phyloP scores from a whole-genome alignment of 1,284 basidiomycete species.

The Volvariella surrecta region DNA sequence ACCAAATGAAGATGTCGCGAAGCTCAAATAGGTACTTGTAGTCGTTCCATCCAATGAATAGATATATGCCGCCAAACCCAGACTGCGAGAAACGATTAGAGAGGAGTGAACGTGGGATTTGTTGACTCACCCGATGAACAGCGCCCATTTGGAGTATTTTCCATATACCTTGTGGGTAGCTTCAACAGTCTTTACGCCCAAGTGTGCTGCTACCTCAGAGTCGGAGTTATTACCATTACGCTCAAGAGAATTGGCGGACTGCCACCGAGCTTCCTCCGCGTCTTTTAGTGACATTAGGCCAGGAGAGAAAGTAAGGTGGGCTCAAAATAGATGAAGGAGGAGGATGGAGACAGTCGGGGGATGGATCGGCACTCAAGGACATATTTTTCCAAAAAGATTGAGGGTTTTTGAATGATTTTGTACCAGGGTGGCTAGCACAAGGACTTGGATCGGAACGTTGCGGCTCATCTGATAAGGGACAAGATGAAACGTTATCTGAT shows the following conservation, averaged over 20 bases:
- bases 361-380: no score
- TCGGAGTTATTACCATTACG: constrained; percentile 1
- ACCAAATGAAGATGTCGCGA: constrained; percentile 52
- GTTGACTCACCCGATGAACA: constrained; percentile 46
- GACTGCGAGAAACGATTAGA: constrained; percentile 23
- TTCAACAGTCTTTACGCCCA: constrained; percentile 43
- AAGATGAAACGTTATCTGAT: no score
- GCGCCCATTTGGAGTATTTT: constrained; percentile 47
- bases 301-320: no score
- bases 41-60: constrained; percentile 69
- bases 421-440: no score
- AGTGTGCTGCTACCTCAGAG: constrained; percentile 21
- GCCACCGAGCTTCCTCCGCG: background rate
- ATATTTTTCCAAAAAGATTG: no score
- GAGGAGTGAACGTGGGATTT: background rate
- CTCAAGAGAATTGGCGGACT: background rate
- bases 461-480: no score
- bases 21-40: constrained; percentile 58
- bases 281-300: background rate
- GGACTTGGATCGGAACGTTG: no score
- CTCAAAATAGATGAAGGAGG: no score
- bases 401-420: no score
- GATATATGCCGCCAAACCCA: constrained; percentile 66
- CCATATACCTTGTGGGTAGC: constrained; percentile 45
- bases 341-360: no score